Evolutionary conservation across 345 rosid genomes (phyloP), one percentile per base, ranked within the genome.

Genomic region (Aegle marmelos): DNA sequence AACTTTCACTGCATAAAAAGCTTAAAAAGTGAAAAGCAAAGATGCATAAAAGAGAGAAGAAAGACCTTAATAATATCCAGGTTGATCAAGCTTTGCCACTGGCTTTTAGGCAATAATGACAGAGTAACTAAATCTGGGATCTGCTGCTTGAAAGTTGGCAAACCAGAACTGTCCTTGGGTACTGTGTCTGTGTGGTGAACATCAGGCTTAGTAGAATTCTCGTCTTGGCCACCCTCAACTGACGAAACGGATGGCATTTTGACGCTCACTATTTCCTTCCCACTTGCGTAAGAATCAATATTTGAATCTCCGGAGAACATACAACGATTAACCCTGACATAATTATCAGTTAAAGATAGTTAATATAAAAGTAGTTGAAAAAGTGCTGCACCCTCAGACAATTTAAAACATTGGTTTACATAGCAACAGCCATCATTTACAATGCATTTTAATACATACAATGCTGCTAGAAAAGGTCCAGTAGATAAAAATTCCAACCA

Each of bases 31-130:
- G 41, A 28, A 21, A 61, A 60, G 57, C 50, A 39, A 28, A 61
- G 13, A 39, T 54, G 48, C 63, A 39, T 63, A 11, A 50, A 68
- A n/a, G 64, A 16, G 17, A 16, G 77, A 72, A 68, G 31, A 60
- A 64, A 60, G 25, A 96, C 99, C 98, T 94, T 96, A 83, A 94
- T 96, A 68, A 92, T 90, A 83, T 94, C 98, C 81, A 96, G 87
- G 89, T 92, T 96, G 85, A 96, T 86, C 91, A 94, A 85, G 82
- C 97, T 87, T 78, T 96, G 98, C 99, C 98, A 96, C 75, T 96
- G 98, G 89, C 93, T 91, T 82, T 91, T 96, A 28, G 98, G 98
- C 88, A 96, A 86, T 54, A 94, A 75, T 41, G 98, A 96, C 41
- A 94, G 91, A 61, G 98, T 96, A 73, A 94, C 98, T 74, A 94